A percentile compares a stretch with the other conserved stretches of the same genome.
These are phyloP conservation scores for Handroanthus guayacan DNA, from an alignment of 257 asterid genomes.

Conservation along the genomic window DNA sequence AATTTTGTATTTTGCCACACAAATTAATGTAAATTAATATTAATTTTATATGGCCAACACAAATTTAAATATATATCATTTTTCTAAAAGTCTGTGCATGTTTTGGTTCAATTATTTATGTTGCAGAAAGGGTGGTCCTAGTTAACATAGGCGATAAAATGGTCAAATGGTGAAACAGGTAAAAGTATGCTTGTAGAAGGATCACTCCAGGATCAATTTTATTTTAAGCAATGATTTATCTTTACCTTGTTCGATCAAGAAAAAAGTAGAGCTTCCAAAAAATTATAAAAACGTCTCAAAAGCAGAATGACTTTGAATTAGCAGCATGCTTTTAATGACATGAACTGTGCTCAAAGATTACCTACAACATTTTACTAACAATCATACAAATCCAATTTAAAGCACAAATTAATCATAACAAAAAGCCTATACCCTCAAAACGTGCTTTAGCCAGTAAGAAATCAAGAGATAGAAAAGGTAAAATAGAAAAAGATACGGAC, in stretches of 20 bases:
- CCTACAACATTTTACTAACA: constrained; percentile 24
- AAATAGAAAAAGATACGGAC: too few relatives aligned
- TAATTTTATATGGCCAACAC: neutral
- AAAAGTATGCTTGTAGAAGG: neutral
- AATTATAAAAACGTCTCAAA: neutral
- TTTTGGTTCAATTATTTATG: neutral
- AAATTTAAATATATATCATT: neutral
- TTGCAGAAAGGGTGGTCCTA: neutral
- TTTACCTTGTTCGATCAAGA: constrained; percentile 18
- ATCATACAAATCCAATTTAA: constrained; percentile 12
- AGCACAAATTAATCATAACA: constrained; percentile 21
- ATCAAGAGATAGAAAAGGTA: too few relatives aligned
- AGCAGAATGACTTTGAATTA: constrained; percentile 14
- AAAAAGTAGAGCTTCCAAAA: constrained; percentile 24
- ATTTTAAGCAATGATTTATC: constrained; percentile 1
- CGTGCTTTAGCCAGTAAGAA: neutral
- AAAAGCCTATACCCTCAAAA: neutral
- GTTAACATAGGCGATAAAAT: neutral
- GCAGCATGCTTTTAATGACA: constrained; percentile 9
- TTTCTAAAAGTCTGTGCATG: neutral
- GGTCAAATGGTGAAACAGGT: neutral
- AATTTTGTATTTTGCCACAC: neutral
- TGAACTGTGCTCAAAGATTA: constrained; percentile 25
- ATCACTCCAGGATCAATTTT: neutral
- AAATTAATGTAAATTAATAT: neutral